Base-by-base conservation (phyloP, 768 basidiomycete genomes). In the Postia placenta region DNA sequence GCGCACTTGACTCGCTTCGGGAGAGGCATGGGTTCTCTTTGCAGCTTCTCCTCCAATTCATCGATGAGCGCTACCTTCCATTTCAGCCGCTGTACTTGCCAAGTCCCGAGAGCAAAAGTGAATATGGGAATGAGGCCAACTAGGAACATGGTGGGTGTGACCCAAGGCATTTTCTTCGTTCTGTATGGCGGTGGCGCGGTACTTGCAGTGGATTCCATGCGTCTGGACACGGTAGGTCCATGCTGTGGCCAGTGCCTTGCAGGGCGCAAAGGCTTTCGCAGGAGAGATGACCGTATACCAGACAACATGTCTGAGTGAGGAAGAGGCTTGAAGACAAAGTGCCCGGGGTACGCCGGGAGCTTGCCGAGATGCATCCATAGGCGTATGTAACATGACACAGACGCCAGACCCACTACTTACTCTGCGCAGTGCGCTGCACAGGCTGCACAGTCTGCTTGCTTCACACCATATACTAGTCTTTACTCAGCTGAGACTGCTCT, bases 51-150 rank as follows among this genome's bases (percentile, higher is more conserved):
- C 63, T 96, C 87, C 28, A 98, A 74, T 60, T 97, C 90, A 56
- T 96, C 90, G 53, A 98, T 97, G 44, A 99, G 74, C 45, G 81
- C 79, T 39, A 95, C 73, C 68, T 99, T 99, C 96, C 96, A 99
- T 64, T 89, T 80, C 25, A 98, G 76, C 42, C 96, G 81, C 58
- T 90, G 79, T 26, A 99, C 71, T 68, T 99, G 96, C 95, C 95
- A 98, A 17, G 81, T 79, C 15, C 96, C 95, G 52, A 99, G 72
- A 14, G 76, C 86, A 56, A 93, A 92, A 0, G 92, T 92, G 62
- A 96, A 83, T 52, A 97, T 70, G 1, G 96, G 96, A 48, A 96
- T 87, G 56, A 87, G 77, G 26, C 90, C 89, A 51, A 93, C 70
- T 25, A 92, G 66, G 17, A 88, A 53, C 72, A 90, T 78, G 7